phyloP scores from a whole-genome alignment of 345 rosid genomes.

The Combretum micranthum region DNA sequence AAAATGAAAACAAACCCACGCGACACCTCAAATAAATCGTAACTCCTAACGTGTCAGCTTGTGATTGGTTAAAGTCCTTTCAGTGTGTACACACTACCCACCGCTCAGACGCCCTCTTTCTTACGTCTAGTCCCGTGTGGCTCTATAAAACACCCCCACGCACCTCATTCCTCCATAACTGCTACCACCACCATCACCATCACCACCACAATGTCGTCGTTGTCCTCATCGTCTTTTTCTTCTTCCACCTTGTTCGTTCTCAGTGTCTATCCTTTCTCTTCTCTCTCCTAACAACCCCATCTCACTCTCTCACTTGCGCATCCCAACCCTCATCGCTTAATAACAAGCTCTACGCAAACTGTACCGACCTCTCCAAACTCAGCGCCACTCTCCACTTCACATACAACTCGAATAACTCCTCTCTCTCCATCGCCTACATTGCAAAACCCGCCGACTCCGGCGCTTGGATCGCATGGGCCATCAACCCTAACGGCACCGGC shows the following conservation, averaged over 20 bases:
- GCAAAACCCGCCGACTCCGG: slow-evolving; percentile 42
- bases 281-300: slow-evolving; percentile 3
- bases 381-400: slow-evolving; percentile 64
- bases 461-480: slow-evolving; percentile 79
- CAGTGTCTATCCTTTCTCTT: background rate
- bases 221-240: background rate
- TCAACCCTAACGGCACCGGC: slow-evolving; percentile 56
- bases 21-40: too few species aligned
- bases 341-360: slow-evolving; percentile 37
- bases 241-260: slow-evolving; percentile 26
- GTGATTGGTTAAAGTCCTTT: too few species aligned
- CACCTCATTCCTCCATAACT: too few species aligned
- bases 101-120: too few species aligned
- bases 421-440: slow-evolving; percentile 60
- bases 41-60: too few species aligned
- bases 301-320: slow-evolving; percentile 42
- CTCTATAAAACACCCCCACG: too few species aligned
- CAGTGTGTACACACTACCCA: too few species aligned
- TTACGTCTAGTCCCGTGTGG: too few species aligned
- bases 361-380: slow-evolving; percentile 66
- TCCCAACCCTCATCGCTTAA: slow-evolving; percentile 35
- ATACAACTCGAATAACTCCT: slow-evolving; percentile 38
- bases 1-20: too few species aligned
- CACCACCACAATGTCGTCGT: background rate
- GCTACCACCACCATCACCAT: too few species aligned